Percentiles rank a stretch among this genome's conserved stretches.
These are phyloP conservation scores for Russula olivacea DNA, from an alignment of 768 basidiomycete species.

Conservation along the genomic window DNA sequence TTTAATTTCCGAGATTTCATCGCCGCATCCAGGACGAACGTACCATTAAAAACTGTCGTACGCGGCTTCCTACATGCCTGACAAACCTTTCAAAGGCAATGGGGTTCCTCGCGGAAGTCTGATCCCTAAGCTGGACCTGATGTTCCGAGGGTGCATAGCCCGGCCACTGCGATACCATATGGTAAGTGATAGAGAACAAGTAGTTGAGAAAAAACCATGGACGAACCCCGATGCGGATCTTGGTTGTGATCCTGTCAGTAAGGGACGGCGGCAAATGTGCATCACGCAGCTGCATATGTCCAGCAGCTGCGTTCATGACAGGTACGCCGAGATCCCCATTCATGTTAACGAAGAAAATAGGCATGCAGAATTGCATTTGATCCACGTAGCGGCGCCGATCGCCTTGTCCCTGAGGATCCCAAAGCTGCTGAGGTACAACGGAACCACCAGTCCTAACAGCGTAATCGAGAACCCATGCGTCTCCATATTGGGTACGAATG, in stretches of 20 bases:
- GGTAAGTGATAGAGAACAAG: not conserved
- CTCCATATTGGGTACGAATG: not conserved
- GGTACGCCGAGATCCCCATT: slow-evolving; percentile 16
- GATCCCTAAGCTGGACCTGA: slow-evolving; percentile 15
- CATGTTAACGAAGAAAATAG: slow-evolving; percentile 13
- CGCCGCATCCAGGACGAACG: not conserved
- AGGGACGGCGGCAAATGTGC: slow-evolving; percentile 2
- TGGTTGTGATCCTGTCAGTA: slow-evolving; percentile 1
- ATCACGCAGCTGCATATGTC: slow-evolving; percentile 3
- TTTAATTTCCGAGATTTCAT: not conserved
- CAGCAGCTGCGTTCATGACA: slow-evolving; percentile 8
- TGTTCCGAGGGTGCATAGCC: slow-evolving; percentile 13
- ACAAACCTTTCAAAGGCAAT: slow-evolving; percentile 12
- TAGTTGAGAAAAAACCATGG: not conserved
- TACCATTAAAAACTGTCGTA: slow-evolving; percentile 8
- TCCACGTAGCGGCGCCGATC: slow-evolving; percentile 15
- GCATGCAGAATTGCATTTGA: slow-evolving; percentile 6
- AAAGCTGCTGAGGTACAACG: slow-evolving; percentile 20
- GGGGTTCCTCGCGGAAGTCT: not conserved
- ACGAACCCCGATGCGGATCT: slow-evolving; percentile 16
- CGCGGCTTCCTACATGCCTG: slow-evolving; percentile 14
- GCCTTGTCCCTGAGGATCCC: slow-evolving; percentile 11
- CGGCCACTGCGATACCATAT: slow-evolving; percentile 11
- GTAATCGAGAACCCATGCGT: slow-evolving; percentile 16
- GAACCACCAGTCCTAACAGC: slow-evolving; percentile 5